Evolutionary conservation across 805 yeast species (phyloP).

Genomic region (Candida nitratophila): DNA sequence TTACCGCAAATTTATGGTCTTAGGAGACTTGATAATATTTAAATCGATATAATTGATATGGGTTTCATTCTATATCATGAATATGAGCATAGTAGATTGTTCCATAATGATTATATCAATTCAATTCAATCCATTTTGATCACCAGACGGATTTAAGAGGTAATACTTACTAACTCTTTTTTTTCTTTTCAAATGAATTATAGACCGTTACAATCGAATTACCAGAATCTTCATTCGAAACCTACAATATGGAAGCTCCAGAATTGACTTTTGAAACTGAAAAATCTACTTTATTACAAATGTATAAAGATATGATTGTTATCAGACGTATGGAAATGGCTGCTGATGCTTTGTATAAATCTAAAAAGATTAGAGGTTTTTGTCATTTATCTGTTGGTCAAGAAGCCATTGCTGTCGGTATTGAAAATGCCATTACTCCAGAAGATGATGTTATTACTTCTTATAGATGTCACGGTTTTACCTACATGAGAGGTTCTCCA

Average conservation of each 20-base stretch:
- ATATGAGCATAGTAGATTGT: too few relatives aligned
- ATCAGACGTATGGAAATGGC: slow-evolving; percentile 99
- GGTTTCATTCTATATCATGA: too few relatives aligned
- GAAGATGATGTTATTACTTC: slow-evolving; percentile 91
- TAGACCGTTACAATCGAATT: slow-evolving; percentile 42
- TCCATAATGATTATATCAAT: too few relatives aligned
- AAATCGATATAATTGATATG: too few relatives aligned
- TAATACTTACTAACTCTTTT: neutral
- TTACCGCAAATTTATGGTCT: too few relatives aligned
- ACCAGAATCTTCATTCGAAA: slow-evolving; percentile 79
- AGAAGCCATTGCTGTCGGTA: slow-evolving; percentile 98
- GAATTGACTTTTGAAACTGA: slow-evolving; percentile 68
- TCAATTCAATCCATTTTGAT: too few relatives aligned
- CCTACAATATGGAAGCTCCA: slow-evolving; percentile 73
- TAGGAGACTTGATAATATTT: too few relatives aligned
- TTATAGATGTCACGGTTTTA: slow-evolving; percentile 98
- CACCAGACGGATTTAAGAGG: too few relatives aligned
- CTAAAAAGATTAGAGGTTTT: slow-evolving; percentile 97
- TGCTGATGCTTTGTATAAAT: slow-evolving; percentile 95
- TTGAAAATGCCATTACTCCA: slow-evolving; percentile 84
- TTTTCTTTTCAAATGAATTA: slow-evolving; percentile 1
- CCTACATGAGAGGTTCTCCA: slow-evolving; percentile 92
- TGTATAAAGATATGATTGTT: slow-evolving; percentile 94
- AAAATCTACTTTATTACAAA: slow-evolving; percentile 71
- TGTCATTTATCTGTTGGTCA: slow-evolving; percentile 98